These are phyloP conservation scores for Anthracocystis panici-leucophaei DNA, from an alignment of 1,284 basidiomycete species.

Conservation along the genomic window DNA sequence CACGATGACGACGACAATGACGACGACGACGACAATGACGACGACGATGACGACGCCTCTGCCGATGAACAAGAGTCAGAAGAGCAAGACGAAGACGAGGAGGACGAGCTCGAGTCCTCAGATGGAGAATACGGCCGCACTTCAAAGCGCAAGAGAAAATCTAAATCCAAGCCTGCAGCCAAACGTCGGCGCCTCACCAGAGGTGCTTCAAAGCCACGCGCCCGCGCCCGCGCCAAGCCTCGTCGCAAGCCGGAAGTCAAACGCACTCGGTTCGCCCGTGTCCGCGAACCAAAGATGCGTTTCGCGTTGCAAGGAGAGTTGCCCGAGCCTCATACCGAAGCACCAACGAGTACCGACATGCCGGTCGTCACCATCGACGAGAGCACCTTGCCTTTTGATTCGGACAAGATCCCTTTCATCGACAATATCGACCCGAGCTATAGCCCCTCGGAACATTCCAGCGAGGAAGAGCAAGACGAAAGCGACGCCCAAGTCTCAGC, in stretches of 20 bases:
- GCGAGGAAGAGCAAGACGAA: slow-evolving; percentile 8
- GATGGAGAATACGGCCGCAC: slow-evolving; percentile 15
- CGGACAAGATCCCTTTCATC: slow-evolving; percentile 16
- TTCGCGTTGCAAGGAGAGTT: slow-evolving; percentile 38
- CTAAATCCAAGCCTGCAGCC: slow-evolving; percentile 2
- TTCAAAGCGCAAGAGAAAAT: slow-evolving; percentile 17
- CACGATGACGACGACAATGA: slow-evolving; percentile 21
- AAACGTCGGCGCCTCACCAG: slow-evolving; percentile 27
- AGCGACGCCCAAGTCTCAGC: slow-evolving; percentile 9
- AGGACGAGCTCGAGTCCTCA: slow-evolving; percentile 29
- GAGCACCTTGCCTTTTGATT: not conserved
- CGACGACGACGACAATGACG: slow-evolving; percentile 13
- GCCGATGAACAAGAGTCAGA: slow-evolving; percentile 9
- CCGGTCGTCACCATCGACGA: slow-evolving; percentile 19
- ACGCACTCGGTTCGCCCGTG: not conserved
- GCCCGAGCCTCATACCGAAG: slow-evolving; percentile 20
- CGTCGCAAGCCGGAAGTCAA: slow-evolving; percentile 12
- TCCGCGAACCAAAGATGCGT: slow-evolving; percentile 25
- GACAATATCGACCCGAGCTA: slow-evolving; percentile 18
- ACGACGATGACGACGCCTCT: slow-evolving; percentile 7
- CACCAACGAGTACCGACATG: slow-evolving; percentile 4
- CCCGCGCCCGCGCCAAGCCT: slow-evolving; percentile 2
- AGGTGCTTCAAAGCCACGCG: slow-evolving; percentile 1
- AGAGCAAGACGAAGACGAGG: slow-evolving; percentile 18
- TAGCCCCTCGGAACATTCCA: slow-evolving; percentile 14